Percentiles rank a stretch among this genome's conserved stretches.
These are phyloP conservation scores for Psidium friedrichsthalianum DNA, from an alignment of 345 rosid genomes.

Conservation along the genomic window DNA sequence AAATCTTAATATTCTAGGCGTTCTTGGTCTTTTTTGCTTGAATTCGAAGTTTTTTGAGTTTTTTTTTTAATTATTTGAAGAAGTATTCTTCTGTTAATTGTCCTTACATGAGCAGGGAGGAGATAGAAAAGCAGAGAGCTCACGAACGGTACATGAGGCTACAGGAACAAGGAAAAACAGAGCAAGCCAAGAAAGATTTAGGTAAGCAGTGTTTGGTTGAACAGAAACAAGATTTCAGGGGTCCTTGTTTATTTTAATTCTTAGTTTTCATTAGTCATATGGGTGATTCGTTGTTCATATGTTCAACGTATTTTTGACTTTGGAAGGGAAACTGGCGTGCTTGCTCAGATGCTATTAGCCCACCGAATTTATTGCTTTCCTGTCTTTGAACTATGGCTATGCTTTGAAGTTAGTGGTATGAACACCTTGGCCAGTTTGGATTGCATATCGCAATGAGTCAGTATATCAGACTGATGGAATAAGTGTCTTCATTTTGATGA, in stretches of 20 bases:
- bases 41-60: not conserved
- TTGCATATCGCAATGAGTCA: not conserved
- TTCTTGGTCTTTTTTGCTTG: not conserved
- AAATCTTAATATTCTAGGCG: not conserved
- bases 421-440: not conserved
- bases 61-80: not conserved
- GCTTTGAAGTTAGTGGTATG: not conserved
- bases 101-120: constrained; percentile 47
- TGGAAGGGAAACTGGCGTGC: not conserved
- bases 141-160: constrained; percentile 96
- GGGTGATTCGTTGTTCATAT: not conserved
- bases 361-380: not conserved
- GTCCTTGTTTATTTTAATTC: not conserved
- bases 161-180: constrained; percentile 98
- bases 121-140: constrained; percentile 88
- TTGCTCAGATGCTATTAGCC: not conserved
- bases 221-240: not conserved
- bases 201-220: constrained; percentile 27
- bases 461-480: not conserved
- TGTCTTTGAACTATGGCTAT: not conserved
- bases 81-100: not conserved
- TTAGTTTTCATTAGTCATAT: not conserved
- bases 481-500: not conserved
- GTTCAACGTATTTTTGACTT: not conserved
- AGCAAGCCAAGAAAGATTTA: constrained; percentile 87